phyloP scores from a whole-genome alignment of 345 rosid species.

The Raphanus raphanistrum region DNA sequence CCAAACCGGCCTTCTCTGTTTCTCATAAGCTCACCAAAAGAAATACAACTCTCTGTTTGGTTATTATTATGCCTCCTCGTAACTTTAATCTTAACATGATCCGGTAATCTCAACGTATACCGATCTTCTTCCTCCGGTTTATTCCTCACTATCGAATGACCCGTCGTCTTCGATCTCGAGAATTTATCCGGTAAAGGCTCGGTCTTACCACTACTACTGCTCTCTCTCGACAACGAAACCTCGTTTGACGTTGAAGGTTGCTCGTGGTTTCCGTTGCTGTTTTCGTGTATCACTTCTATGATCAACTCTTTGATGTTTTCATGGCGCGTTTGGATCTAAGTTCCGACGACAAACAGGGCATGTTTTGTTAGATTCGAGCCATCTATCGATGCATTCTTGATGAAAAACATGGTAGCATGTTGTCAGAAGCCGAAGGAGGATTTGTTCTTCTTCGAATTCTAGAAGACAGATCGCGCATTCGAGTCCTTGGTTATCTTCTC shows the following conservation, averaged over 20 bases:
- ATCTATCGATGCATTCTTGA: constrained; percentile 77
- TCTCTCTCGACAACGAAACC: constrained; percentile 7
- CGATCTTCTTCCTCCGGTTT: constrained; percentile 47
- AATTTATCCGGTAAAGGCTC: constrained; percentile 38
- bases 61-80: constrained; percentile 39
- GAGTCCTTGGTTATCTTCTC: constrained; percentile 51
- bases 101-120: constrained; percentile 57
- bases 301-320: constrained; percentile 41
- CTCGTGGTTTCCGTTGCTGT: not conserved
- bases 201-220: constrained; percentile 18
- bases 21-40: constrained; percentile 55
- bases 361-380: constrained; percentile 75
- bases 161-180: constrained; percentile 70
- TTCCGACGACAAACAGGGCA: constrained; percentile 84
- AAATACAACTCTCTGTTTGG: constrained; percentile 55
- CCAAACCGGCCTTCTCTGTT: constrained; percentile 34
- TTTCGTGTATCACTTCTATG: constrained; percentile 50
- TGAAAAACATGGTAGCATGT: constrained; percentile 84
- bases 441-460: constrained; percentile 62
- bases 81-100: constrained; percentile 37
- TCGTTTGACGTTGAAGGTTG: constrained; percentile 15
- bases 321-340: constrained; percentile 47
- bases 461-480: constrained; percentile 31
- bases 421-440: constrained; percentile 59
- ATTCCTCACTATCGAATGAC: constrained; percentile 58